Base-by-base conservation (phyloP, 352 stramenopile genomes). In the Globisporangium paddicum region DNA sequence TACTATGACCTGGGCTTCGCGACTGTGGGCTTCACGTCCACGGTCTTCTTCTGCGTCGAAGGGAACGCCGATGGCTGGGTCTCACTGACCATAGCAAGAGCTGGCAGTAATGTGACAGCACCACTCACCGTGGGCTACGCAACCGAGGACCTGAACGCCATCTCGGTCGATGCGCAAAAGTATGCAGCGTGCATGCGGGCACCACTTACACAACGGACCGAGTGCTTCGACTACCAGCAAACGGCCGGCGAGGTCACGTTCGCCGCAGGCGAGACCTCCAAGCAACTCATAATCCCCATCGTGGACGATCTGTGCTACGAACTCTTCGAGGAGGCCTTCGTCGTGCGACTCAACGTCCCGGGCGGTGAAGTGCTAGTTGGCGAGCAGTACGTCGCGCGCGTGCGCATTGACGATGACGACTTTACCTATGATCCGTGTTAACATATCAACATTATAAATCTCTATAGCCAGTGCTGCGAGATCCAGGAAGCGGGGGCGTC, bases 321-420 rank as follows among this genome's bases (percentile, higher is more conserved):
- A 63, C 71, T 63, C 25, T 81, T 86, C 64, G 68, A 89, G 13
- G 84, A 98, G 67, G 96, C 95, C 62, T 91, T 98, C 44, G 72
- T 97, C 41, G 74, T 99, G 23, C 94, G 88, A 0, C 72, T 99
- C 21, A 87, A 96, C 51, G 81, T 98, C 19, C 87, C 94, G 18
- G 96, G 96, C 0, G 93, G 89, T 3, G 88, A 94, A 19, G 69
- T 81, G 5, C 64, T 98, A 23, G 66, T 93, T 16, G 95, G 96
- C 21, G 87, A 98, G 64, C 71, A 91, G 58, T 98, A 93, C 61
- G 52, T 93, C n/a, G 73, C 90, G 1, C 68, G 68, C 0, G 80
- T 98, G 28, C 79, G 93, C 30, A 98, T 98, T 57, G 93, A 98
- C 62, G 93, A 98, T 66, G 83, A 98, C 64, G 93, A 98, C 64